Base-by-base conservation (phyloP, 495 filamentous ascomycete species). In the Xylaria venustula region DNA sequence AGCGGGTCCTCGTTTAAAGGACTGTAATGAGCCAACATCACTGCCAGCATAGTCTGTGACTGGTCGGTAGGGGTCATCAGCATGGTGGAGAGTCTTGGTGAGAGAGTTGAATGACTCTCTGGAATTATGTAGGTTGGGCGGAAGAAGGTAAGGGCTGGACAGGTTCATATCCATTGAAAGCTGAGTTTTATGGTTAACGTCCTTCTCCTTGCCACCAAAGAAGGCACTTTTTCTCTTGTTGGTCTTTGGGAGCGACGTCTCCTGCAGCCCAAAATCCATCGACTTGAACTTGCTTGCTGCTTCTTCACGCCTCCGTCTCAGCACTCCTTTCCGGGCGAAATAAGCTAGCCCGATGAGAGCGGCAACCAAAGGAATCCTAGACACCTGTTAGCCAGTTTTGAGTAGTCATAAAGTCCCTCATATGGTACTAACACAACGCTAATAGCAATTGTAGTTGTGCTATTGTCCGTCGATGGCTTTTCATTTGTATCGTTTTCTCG, bases 231-330 rank as follows among this genome's bases (percentile, higher is more conserved):
- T 79, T 61, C 79, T 81, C 56, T 81, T 79, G 42, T 57, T 67
- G 9, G 67, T 62, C 45, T 76, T 74, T 23, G 61, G 72, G 63
- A 36, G 17, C n/a, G 65, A 41, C 22, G 56, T 63, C 4, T 79
- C 80, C 11, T 84, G 90, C 72, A 97, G 74, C 28, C 94, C 94
- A 71, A 98, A 98, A 72, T 98, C 94, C 69, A 98, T 83, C 2
- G 91, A 96, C 68, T 88, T 95, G 72, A 95, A 90, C 65, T 90
- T 89, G 70, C 97, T 93, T 61, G 90, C 85, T 30, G 81, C 80
- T 72, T 98, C 94, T 77, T 98, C 94, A 41, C 77, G 77, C 60
- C 81, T 79, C 60, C 92, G 83, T 64, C 84, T 93, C 64, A 84
- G 83, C 15, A 90, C 77, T 65, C 90, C 88, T 70, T 89, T 81